Conservation (phyloP, 164 flowering plant genomes). For the Nelumbo lutea region DNA sequence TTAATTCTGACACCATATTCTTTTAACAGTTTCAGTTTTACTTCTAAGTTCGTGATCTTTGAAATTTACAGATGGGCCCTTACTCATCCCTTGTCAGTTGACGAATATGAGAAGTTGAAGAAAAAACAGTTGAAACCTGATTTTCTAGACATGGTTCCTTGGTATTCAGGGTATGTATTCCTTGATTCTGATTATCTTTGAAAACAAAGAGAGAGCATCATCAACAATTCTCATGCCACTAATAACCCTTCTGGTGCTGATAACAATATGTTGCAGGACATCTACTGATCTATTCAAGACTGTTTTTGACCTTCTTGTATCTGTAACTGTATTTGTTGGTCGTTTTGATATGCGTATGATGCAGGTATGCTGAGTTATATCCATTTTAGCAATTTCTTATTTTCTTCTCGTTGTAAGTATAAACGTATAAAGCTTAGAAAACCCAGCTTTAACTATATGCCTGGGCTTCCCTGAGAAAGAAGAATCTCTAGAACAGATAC, state of each 20-base stretch:
- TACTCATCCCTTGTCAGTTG: conserved; percentile 73
- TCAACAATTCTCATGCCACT: background rate
- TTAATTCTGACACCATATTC: too few relatives aligned
- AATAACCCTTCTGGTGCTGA: conserved; percentile 3
- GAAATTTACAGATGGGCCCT: conserved; percentile 82
- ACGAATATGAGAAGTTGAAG: conserved; percentile 71
- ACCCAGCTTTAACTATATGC: background rate
- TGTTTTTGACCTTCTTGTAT: conserved; percentile 92
- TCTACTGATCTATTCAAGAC: conserved; percentile 99
- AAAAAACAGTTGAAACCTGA: conserved; percentile 86
- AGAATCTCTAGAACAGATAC: too few relatives aligned
- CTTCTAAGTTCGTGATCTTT: background rate
- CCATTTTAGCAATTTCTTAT: background rate
- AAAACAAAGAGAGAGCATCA: background rate
- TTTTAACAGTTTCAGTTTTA: background rate
- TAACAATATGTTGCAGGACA: conserved; percentile 58
- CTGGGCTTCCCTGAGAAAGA: too few relatives aligned
- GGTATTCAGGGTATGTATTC: conserved; percentile 91
- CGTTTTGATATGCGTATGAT: conserved; percentile 99
- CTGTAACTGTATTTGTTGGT: conserved; percentile 96
- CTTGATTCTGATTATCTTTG: conserved; percentile 3
- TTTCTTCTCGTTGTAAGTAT: background rate
- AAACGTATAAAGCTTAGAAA: background rate
- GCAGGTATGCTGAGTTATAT: conserved; percentile 58
- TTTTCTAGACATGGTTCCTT: conserved; percentile 98